Conservation (phyloP, 257 asterid species). For the Solanum bukasovii region DNA sequence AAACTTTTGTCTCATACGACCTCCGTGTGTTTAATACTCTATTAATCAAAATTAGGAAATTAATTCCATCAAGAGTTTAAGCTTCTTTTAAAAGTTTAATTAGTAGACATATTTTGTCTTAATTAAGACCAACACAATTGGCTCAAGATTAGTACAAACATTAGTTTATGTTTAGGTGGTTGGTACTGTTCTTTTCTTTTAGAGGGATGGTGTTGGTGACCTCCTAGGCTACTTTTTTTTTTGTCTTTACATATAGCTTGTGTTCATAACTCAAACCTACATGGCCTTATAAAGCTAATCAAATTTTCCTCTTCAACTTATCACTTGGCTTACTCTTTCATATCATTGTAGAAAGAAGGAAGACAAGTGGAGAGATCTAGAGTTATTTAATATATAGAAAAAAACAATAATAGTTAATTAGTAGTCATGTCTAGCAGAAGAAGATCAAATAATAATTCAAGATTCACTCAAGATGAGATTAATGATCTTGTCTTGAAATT, state of each 20-base stretch:
- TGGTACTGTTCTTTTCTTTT: conserved; percentile 7
- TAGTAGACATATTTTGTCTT: neutral
- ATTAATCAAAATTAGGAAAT: conserved; percentile 11
- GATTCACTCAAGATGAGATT: conserved; percentile 41
- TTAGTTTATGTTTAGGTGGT: conserved; percentile 5
- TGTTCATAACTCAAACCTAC: neutral
- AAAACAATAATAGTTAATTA: neutral
- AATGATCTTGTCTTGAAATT: conserved; percentile 40
- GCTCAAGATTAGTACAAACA: conserved; percentile 22
- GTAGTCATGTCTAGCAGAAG: conserved; percentile 41
- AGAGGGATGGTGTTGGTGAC: neutral
- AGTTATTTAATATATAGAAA: neutral
- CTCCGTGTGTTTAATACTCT: neutral
- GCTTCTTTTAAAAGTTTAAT: neutral
- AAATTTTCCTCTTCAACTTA: conserved; percentile 6
- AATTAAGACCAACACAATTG: conserved; percentile 8
- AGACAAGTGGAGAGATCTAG: neutral
- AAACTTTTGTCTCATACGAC: too few relatives aligned
- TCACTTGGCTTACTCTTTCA: neutral
- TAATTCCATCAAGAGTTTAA: neutral
- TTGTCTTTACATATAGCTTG: neutral
- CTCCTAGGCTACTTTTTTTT: neutral
- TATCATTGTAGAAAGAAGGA: neutral
- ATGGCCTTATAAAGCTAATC: conserved; percentile 1
- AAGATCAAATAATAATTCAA: conserved; percentile 16